Percentiles rank a stretch among this genome's conserved stretches.
phyloP scores from a whole-genome alignment of 2,329 filamentous ascomycete genomes.

The Amauroascus niger region DNA sequence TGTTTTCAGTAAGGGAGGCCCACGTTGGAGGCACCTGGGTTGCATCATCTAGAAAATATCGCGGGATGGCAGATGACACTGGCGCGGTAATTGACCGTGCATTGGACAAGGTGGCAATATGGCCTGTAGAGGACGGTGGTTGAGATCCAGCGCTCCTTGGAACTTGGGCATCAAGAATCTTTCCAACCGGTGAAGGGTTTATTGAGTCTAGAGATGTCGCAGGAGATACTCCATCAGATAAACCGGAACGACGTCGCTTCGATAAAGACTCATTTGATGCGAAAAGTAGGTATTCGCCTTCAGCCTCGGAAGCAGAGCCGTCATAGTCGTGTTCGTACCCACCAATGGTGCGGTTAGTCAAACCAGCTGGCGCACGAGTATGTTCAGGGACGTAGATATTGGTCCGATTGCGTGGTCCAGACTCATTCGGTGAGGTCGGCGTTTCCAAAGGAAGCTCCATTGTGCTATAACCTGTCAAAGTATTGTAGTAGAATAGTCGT shows the following conservation, averaged over 20 bases:
- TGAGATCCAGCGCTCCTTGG: conserved; percentile 15
- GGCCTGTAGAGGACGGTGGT: conserved; percentile 14
- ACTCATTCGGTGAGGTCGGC: conserved; percentile 68
- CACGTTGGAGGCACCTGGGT: conserved; percentile 71
- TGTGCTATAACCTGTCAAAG: conserved; percentile 85
- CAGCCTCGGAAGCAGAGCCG: conserved; percentile 77
- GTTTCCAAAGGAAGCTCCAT: conserved; percentile 95
- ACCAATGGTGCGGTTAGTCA: conserved; percentile 74
- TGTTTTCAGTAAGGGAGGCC: conserved; percentile 82
- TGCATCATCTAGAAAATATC: conserved; percentile 86
- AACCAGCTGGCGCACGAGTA: conserved; percentile 77
- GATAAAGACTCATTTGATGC: conserved; percentile 59
- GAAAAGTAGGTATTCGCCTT: conserved; percentile 64
- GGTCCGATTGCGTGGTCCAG: conserved; percentile 76
- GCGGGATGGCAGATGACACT: conserved; percentile 50
- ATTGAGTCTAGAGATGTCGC: conserved; percentile 88
- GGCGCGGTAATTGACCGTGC: conserved; percentile 37
- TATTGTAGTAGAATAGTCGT: conserved; percentile 95
- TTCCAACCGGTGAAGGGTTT: conserved; percentile 54
- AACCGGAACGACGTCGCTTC: conserved; percentile 56
- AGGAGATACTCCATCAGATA: conserved; percentile 65
- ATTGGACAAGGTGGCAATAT: conserved; percentile 39
- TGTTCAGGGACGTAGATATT: conserved; percentile 83
- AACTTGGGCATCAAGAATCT: conserved; percentile 47
- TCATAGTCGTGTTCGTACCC: conserved; percentile 88